These are phyloP conservation scores for Plectosphaerella cucumerina DNA, from an alignment of 2,329 filamentous ascomycete genomes.

Conservation along the genomic window DNA sequence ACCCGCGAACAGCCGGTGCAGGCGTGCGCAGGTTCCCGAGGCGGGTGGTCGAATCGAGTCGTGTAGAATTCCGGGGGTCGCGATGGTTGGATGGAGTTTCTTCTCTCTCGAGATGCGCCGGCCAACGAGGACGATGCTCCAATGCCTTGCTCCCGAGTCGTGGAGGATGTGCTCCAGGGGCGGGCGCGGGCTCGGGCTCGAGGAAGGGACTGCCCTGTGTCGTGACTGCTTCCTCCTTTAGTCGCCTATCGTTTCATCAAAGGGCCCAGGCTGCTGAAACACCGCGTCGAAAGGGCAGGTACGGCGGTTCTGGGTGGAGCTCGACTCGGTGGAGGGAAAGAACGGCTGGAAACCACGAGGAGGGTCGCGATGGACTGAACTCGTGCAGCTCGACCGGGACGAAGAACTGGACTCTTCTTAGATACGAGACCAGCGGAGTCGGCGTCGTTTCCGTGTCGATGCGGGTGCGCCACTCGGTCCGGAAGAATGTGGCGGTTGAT, in stretches of 20 bases:
- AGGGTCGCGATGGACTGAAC: no score
- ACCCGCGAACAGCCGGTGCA: background rate
- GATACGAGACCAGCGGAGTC: no score
- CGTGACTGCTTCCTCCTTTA: conserved; percentile 8
- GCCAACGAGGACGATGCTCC: background rate
- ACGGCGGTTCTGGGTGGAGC: conserved; percentile 4
- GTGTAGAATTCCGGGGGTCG: no score
- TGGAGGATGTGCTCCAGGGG: conserved; percentile 5
- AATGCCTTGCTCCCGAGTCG: background rate
- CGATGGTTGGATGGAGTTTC: no score
- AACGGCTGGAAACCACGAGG: no score
- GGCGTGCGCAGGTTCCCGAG: background rate
- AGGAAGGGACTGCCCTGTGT: conserved; percentile 10
- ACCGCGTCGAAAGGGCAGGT: conserved; percentile 7
- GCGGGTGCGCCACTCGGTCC: no score
- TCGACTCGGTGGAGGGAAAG: background rate
- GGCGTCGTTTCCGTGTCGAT: no score
- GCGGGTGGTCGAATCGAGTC: background rate
- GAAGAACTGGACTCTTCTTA: no score
- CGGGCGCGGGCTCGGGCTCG: conserved; percentile 2
- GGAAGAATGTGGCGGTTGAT: no score
- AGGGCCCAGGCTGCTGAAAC: conserved; percentile 12
- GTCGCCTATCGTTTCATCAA: conserved; percentile 11
- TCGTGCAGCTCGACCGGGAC: no score
- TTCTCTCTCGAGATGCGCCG: no score